These are phyloP conservation scores for Violaceomyces palustris DNA, from an alignment of 1,284 basidiomycete genomes.

Conservation along the genomic window DNA sequence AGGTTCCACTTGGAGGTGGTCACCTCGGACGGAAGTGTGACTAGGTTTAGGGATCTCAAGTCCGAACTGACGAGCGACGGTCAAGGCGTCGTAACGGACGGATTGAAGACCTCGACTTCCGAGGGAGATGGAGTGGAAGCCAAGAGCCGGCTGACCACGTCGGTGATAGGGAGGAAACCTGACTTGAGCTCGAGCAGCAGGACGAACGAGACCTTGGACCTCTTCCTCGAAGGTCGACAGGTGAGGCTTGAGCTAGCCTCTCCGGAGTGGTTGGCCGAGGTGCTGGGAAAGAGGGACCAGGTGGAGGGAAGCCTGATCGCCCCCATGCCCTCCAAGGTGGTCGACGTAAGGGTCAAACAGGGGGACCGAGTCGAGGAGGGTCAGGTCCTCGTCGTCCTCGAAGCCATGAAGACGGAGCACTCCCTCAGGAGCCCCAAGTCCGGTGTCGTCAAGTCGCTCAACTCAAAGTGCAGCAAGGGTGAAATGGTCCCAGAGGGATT, in stretches of 20 bases:
- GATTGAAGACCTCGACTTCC: too few relatives aligned
- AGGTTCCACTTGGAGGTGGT: too few relatives aligned
- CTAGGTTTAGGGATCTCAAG: too few relatives aligned
- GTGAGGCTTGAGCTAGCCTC: neutral
- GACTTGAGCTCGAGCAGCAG: too few relatives aligned
- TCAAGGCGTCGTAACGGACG: too few relatives aligned
- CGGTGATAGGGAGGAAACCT: too few relatives aligned
- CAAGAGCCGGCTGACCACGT: too few relatives aligned
- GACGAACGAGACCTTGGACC: slow-evolving; percentile 64
- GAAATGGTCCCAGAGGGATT: slow-evolving; percentile 83
- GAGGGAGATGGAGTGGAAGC: too few relatives aligned
- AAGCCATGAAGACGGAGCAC: slow-evolving; percentile 83
- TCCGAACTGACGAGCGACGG: too few relatives aligned
- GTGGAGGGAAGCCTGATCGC: slow-evolving; percentile 5
- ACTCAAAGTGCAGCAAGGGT: slow-evolving; percentile 60
- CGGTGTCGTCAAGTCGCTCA: slow-evolving; percentile 66
- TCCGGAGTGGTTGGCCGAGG: neutral
- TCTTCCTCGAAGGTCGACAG: slow-evolving; percentile 56
- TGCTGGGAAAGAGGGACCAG: neutral
- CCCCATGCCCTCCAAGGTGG: slow-evolving; percentile 52
- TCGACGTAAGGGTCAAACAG: slow-evolving; percentile 71
- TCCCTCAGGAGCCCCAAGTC: slow-evolving; percentile 65
- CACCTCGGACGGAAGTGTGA: too few relatives aligned
- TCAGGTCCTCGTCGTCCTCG: slow-evolving; percentile 73
- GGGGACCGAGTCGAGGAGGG: slow-evolving; percentile 76